Conservation (phyloP, 1,284 basidiomycete genomes). For the Ganoderma leucocontextum region DNA sequence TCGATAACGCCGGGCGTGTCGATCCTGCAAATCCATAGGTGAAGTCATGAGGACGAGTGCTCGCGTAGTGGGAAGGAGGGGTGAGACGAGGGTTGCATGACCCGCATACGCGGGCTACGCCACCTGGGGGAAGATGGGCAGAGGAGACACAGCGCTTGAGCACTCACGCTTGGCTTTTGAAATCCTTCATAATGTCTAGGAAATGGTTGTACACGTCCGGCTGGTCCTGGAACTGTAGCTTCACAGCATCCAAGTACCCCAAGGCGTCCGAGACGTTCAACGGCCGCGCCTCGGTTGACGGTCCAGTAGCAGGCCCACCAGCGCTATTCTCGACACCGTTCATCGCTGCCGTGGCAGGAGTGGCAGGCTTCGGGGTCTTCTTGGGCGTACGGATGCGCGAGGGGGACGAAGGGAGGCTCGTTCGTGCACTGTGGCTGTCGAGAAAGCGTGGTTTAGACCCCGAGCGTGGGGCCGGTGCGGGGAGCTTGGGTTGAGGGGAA, state of each 20-base stretch:
- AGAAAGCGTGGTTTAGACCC: slow-evolving; percentile 26
- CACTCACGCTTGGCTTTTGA: slow-evolving; percentile 92
- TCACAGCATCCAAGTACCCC: slow-evolving; percentile 96
- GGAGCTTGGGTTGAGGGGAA: slow-evolving; percentile 28
- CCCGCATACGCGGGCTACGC: slow-evolving; percentile 9
- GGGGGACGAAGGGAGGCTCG: slow-evolving; percentile 25
- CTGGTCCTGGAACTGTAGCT: slow-evolving; percentile 90
- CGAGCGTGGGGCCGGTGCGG: slow-evolving; percentile 29
- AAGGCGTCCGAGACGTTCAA: slow-evolving; percentile 93
- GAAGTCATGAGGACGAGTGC: slow-evolving; percentile 4
- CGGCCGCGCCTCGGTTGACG: slow-evolving; percentile 48
- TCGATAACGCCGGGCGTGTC: slow-evolving; percentile 99
- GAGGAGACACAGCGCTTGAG: slow-evolving; percentile 11
- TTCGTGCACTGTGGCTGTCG: slow-evolving; percentile 25
- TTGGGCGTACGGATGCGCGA: slow-evolving; percentile 29
- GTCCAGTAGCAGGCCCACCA: slow-evolving; percentile 27
- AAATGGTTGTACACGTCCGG: slow-evolving; percentile 98
- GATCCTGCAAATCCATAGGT: slow-evolving; percentile 64
- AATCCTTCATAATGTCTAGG: slow-evolving; percentile 99
- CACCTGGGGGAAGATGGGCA: slow-evolving; percentile 3
- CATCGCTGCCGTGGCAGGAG: slow-evolving; percentile 28
- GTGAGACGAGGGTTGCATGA: not conserved
- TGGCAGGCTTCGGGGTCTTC: slow-evolving; percentile 30
- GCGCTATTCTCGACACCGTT: slow-evolving; percentile 24
- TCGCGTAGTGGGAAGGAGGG: slow-evolving; percentile 13